Evolutionary conservation across 257 asterid species (phyloP).

Genomic region (Prunella vulgaris): DNA sequence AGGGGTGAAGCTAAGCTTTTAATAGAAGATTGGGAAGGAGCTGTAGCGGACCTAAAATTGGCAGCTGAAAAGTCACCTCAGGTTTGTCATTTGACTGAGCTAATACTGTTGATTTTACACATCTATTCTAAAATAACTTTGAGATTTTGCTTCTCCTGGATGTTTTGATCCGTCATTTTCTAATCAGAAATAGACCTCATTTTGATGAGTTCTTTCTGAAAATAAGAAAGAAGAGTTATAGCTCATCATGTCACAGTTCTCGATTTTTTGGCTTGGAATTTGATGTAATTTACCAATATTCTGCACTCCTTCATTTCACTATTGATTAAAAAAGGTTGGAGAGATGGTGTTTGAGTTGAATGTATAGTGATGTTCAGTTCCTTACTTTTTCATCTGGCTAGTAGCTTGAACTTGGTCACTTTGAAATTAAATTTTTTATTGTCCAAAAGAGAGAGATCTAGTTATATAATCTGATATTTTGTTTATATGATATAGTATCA

Average conservation of each 20-base stretch:
- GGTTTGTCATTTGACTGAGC: conserved; percentile 37
- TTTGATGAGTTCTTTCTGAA: neutral
- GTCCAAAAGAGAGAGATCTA: neutral
- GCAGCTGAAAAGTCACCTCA: conserved; percentile 96
- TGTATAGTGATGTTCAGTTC: neutral
- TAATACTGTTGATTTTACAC: neutral
- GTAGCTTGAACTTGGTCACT: neutral
- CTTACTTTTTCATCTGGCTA: neutral
- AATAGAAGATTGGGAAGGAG: conserved; percentile 94
- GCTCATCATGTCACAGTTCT: neutral
- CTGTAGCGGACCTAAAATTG: conserved; percentile 78
- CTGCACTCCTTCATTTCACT: neutral
- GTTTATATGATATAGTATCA: neutral
- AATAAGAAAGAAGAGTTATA: neutral
- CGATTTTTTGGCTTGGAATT: neutral
- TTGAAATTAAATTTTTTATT: neutral
- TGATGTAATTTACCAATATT: neutral
- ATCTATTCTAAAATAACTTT: neutral
- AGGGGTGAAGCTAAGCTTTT: conserved; percentile 95
- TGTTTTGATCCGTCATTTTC: neutral
- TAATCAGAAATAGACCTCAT: neutral
- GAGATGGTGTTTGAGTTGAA: neutral
- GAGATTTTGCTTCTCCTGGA: neutral
- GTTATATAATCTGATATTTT: neutral
- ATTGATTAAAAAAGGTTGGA: no score